Percentiles rank a stretch among this genome's conserved stretches.
Conservation (phyloP, 148 eudicot species). For the Rhododendron molle region DNA sequence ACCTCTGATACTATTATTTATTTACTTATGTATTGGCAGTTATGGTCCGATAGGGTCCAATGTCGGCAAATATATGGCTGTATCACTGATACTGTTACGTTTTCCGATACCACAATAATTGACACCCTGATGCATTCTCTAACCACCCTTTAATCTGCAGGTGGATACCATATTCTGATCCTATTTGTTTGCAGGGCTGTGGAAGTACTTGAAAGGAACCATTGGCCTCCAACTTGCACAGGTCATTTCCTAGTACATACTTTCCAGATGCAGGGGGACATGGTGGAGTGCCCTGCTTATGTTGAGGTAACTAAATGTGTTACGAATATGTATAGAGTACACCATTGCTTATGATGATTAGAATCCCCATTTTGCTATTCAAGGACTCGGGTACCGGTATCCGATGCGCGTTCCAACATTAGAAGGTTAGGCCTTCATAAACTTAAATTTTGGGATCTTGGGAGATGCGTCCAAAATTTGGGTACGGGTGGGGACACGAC, state of each 20-base stretch:
- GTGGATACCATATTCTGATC: background rate
- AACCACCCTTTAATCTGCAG: background rate
- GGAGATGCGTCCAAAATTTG: background rate
- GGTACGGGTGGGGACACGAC: background rate
- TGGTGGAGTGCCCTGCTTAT: background rate
- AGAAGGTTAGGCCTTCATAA: background rate
- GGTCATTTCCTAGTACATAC: conserved; percentile 15
- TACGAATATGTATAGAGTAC: conserved; percentile 19
- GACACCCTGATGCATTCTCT: background rate
- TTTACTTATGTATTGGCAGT: too few relatives aligned
- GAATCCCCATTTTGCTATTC: conserved; percentile 11
- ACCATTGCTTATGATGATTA: conserved; percentile 1
- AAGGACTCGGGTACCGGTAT: background rate
- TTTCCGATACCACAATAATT: too few relatives aligned
- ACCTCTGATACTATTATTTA: too few relatives aligned
- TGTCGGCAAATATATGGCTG: too few relatives aligned
- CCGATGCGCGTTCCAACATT: background rate
- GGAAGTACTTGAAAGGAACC: background rate
- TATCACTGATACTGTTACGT: too few relatives aligned
- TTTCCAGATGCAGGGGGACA: background rate
- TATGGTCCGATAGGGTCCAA: too few relatives aligned
- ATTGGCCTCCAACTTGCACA: conserved; percentile 15
- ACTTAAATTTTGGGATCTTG: background rate
- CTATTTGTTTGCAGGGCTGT: background rate
- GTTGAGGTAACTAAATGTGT: conserved; percentile 10